phyloP scores from a whole-genome alignment of 2,329 filamentous ascomycete genomes.

The Diatrype stigma region DNA sequence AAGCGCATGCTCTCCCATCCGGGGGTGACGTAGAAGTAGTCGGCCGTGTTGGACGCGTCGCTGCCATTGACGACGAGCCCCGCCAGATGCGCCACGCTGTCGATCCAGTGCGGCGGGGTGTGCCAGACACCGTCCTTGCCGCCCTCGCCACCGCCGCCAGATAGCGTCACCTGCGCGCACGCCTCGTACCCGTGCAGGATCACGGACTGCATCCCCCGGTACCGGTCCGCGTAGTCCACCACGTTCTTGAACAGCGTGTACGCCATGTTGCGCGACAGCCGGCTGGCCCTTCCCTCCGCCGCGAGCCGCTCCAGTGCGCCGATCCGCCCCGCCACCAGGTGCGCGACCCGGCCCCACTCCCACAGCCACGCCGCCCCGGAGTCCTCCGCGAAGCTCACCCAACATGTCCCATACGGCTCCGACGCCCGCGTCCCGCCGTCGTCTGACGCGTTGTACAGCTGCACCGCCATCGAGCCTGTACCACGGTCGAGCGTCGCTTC shows the following conservation, averaged over 20 bases:
- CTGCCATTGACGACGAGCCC: conserved; percentile 38
- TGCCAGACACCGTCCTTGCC: neutral
- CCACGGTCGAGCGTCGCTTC: too few species aligned
- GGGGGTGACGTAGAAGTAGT: conserved; percentile 34
- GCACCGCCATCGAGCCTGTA: too few species aligned
- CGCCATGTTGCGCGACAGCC: conserved; percentile 58
- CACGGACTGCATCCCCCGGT: conserved; percentile 36
- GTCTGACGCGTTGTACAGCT: too few species aligned
- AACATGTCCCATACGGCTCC: too few species aligned
- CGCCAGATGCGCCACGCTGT: conserved; percentile 33
- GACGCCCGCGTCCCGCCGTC: too few species aligned
- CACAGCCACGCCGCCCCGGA: conserved; percentile 45
- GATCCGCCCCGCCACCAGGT: conserved; percentile 50
- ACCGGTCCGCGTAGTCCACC: conserved; percentile 34
- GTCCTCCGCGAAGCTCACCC: conserved; percentile 36
- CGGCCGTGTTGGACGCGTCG: conserved; percentile 29
- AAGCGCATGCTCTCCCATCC: conserved; percentile 33
- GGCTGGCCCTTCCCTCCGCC: conserved; percentile 52
- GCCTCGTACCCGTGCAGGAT: conserved; percentile 30
- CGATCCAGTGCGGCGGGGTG: conserved; percentile 33
- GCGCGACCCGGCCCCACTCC: conserved; percentile 53
- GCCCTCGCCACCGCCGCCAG: neutral
- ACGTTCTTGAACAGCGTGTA: conserved; percentile 47
- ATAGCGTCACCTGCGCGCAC: conserved; percentile 30
- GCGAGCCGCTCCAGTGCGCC: conserved; percentile 45